Evolutionary conservation across 2,329 filamentous ascomycete species (phyloP).

Genomic region (Ophioceras dolichostomum): DNA sequence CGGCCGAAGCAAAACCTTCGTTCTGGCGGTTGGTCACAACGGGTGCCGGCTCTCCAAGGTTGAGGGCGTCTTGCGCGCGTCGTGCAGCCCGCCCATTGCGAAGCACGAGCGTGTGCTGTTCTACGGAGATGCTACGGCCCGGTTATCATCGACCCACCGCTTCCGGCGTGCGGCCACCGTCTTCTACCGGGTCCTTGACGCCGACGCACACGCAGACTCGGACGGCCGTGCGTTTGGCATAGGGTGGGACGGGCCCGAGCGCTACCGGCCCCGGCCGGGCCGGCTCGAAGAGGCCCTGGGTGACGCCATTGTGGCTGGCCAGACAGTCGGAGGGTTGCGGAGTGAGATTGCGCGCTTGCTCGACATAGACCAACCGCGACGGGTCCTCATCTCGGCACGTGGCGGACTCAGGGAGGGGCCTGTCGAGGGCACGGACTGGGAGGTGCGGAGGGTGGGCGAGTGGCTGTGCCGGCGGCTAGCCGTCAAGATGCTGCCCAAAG

Average conservation of each 20-base stretch:
- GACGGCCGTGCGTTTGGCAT: no score
- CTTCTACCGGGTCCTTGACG: slow-evolving; percentile 9
- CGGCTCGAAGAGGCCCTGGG: slow-evolving; percentile 3
- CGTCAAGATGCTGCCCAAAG: slow-evolving; percentile 11
- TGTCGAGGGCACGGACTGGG: slow-evolving; percentile 20
- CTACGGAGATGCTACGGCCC: slow-evolving; percentile 6
- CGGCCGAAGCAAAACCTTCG: slow-evolving; percentile 2
- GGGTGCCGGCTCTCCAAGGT: slow-evolving; percentile 5
- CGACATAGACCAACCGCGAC: slow-evolving; percentile 12
- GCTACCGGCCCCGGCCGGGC: neutral
- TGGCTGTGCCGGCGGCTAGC: slow-evolving; percentile 21
- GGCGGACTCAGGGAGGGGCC: slow-evolving; percentile 17
- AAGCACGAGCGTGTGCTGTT: slow-evolving; percentile 3
- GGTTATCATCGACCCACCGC: no score
- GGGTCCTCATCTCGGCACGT: slow-evolving; percentile 15
- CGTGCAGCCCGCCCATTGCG: neutral
- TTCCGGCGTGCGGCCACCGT: slow-evolving; percentile 1
- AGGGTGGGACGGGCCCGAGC: slow-evolving; percentile 1
- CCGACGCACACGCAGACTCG: slow-evolving; percentile 2
- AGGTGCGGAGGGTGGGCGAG: slow-evolving; percentile 10
- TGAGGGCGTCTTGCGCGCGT: slow-evolving; percentile 3
- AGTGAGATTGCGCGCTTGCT: slow-evolving; percentile 11
- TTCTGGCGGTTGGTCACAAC: neutral
- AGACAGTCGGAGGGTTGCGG: slow-evolving; percentile 15
- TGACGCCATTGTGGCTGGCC: slow-evolving; percentile 12